Conservation (phyloP, 805 yeast species). For the Naumovozyma baii region DNA sequence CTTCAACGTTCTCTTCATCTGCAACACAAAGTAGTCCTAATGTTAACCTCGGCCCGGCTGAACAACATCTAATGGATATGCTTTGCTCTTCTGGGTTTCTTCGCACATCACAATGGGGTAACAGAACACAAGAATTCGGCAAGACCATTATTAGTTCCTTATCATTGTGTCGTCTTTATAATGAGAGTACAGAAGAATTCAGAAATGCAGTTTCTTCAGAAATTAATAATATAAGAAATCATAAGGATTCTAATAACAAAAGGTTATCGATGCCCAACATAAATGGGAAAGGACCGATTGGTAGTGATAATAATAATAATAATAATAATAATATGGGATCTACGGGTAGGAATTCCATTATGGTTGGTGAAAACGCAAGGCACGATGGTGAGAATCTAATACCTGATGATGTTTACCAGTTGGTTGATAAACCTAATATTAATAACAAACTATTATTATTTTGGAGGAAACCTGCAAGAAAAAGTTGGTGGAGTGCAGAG, state of each 20-base stretch:
- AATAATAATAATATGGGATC: not conserved
- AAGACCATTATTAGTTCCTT: slow-evolving; percentile 77
- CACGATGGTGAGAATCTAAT: slow-evolving; percentile 8
- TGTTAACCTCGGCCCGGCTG: slow-evolving; percentile 79
- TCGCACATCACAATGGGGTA: slow-evolving; percentile 68
- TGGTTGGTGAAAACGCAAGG: not conserved
- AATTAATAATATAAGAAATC: not conserved
- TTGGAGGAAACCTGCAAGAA: slow-evolving; percentile 95
- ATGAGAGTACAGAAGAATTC: slow-evolving; percentile 29
- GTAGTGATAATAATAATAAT: too few species aligned
- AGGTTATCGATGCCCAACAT: slow-evolving; percentile 4
- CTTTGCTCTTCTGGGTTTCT: slow-evolving; percentile 76
- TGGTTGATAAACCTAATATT: slow-evolving; percentile 25
- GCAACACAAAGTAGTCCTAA: too few species aligned
- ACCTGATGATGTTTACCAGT: slow-evolving; percentile 17
- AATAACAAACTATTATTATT: slow-evolving; percentile 63
- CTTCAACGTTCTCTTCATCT: too few species aligned
- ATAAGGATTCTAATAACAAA: not conserved
- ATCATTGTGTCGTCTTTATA: slow-evolving; percentile 28
- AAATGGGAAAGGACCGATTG: not conserved
- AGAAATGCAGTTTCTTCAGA: slow-evolving; percentile 15
- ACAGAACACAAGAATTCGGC: slow-evolving; percentile 68
- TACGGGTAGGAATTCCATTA: not conserved
- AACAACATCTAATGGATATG: slow-evolving; percentile 87
- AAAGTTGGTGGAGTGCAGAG: slow-evolving; percentile 90